These are phyloP conservation scores for Quillaja saponaria DNA, from an alignment of 306 rosid species.

Conservation along the genomic window DNA sequence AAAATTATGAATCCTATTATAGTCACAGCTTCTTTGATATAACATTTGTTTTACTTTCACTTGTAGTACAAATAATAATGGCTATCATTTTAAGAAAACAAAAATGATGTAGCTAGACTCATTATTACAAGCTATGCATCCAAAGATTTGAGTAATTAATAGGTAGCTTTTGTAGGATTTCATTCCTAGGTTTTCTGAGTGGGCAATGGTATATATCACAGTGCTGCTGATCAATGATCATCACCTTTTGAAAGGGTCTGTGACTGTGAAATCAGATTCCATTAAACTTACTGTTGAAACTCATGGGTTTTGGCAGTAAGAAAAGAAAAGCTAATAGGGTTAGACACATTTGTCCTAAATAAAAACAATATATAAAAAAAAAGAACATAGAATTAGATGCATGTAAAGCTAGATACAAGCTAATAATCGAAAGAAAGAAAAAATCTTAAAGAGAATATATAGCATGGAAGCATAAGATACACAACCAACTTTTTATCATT, in stretches of 20 bases:
- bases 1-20: background rate
- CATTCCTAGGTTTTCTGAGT: constrained; percentile 31
- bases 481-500: constrained; percentile 38
- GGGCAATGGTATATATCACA: constrained; percentile 37
- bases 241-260: constrained; percentile 35
- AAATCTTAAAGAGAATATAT: constrained; percentile 1
- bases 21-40: too few relatives aligned
- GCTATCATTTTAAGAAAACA: background rate
- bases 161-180: constrained; percentile 33
- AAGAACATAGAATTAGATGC: constrained; percentile 45
- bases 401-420: constrained; percentile 34
- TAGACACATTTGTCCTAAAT: constrained; percentile 38
- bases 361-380: too few relatives aligned
- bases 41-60: constrained; percentile 29
- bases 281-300: constrained; percentile 37
- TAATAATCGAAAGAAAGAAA: constrained; percentile 30
- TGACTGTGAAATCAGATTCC: constrained; percentile 33
- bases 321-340: constrained; percentile 25
- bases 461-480: constrained; percentile 17
- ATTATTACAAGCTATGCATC: background rate
- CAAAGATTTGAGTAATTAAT: constrained; percentile 1
- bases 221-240: constrained; percentile 29
- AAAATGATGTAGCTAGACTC: background rate
- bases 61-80: constrained; percentile 9
- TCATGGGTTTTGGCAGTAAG: constrained; percentile 41